These are phyloP conservation scores for Monascus purpureus DNA, from an alignment of 495 filamentous ascomycete genomes.

Conservation along the genomic window DNA sequence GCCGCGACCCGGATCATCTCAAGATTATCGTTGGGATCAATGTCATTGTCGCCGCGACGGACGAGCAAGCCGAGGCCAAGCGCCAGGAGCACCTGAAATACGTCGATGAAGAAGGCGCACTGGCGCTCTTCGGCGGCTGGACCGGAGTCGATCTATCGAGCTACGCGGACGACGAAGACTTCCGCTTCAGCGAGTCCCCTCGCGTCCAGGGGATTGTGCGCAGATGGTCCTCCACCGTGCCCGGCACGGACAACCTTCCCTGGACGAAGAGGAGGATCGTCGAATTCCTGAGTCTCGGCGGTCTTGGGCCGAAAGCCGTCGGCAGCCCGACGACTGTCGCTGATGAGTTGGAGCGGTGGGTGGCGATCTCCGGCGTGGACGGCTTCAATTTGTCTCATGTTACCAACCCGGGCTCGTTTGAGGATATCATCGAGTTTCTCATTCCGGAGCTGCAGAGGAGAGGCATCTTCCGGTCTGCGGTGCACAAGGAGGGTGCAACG, in stretches of 20 bases:
- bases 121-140: slow-evolving; percentile 42
- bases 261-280: slow-evolving; percentile 53
- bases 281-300: slow-evolving; percentile 46
- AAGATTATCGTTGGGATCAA: slow-evolving; percentile 38
- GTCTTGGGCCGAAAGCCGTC: slow-evolving; percentile 39
- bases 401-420: slow-evolving; percentile 45
- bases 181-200: slow-evolving; percentile 45
- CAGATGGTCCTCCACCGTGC: slow-evolving; percentile 25
- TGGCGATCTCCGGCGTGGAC: slow-evolving; percentile 45
- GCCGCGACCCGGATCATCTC: slow-evolving; percentile 32
- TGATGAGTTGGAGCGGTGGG: slow-evolving; percentile 48
- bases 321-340: slow-evolving; percentile 44
- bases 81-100: slow-evolving; percentile 32
- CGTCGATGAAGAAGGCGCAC: slow-evolving; percentile 35
- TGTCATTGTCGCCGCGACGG: slow-evolving; percentile 37
- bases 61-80: slow-evolving; percentile 38
- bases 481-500: slow-evolving; percentile 29
- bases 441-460: slow-evolving; percentile 30
- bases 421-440: slow-evolving; percentile 41
- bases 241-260: slow-evolving; percentile 28
- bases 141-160: slow-evolving; percentile 37
- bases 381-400: slow-evolving; percentile 50
- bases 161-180: slow-evolving; percentile 37
- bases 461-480: slow-evolving; percentile 33
- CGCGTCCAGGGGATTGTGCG: slow-evolving; percentile 35